Evolutionary conservation across 768 basidiomycete genomes (phyloP).

Genomic region (Macrolepiota fuliginosa): DNA sequence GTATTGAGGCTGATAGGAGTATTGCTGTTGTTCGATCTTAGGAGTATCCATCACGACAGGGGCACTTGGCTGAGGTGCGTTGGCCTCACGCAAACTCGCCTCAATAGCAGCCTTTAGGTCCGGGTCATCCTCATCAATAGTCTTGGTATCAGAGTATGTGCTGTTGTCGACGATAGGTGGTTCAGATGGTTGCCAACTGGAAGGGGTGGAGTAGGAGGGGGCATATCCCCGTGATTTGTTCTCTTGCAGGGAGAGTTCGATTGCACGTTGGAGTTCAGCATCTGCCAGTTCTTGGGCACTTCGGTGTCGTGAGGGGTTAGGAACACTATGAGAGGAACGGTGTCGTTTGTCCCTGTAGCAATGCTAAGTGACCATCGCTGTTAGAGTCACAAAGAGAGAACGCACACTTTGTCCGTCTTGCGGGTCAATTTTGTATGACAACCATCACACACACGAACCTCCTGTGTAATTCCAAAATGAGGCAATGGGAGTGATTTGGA

Average conservation of each 20-base stretch:
- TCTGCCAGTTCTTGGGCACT: constrained; percentile 67
- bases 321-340: constrained; percentile 53
- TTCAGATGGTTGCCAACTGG: constrained; percentile 61
- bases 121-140: constrained; percentile 79
- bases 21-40: constrained; percentile 38
- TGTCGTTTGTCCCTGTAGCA: constrained; percentile 42
- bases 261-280: constrained; percentile 90
- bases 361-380: constrained; percentile 9
- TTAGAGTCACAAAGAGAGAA: neutral
- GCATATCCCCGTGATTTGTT: constrained; percentile 64
- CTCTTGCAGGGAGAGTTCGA: constrained; percentile 87
- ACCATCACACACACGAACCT: constrained; percentile 91
- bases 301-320: constrained; percentile 47
- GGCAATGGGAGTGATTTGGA: constrained; percentile 82
- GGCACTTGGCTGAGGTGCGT: constrained; percentile 75
- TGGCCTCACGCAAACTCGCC: constrained; percentile 86
- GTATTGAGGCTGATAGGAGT: constrained; percentile 35
- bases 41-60: constrained; percentile 60
- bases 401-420: constrained; percentile 47
- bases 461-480: constrained; percentile 89
- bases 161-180: constrained; percentile 65
- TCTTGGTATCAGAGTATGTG: constrained; percentile 36
- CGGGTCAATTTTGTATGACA: constrained; percentile 78
- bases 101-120: constrained; percentile 94
- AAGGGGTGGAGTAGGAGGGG: constrained; percentile 55